These are phyloP conservation scores for Cnidoscolus chayamansa DNA, from an alignment of 441 rosid genomes.

Conservation along the genomic window DNA sequence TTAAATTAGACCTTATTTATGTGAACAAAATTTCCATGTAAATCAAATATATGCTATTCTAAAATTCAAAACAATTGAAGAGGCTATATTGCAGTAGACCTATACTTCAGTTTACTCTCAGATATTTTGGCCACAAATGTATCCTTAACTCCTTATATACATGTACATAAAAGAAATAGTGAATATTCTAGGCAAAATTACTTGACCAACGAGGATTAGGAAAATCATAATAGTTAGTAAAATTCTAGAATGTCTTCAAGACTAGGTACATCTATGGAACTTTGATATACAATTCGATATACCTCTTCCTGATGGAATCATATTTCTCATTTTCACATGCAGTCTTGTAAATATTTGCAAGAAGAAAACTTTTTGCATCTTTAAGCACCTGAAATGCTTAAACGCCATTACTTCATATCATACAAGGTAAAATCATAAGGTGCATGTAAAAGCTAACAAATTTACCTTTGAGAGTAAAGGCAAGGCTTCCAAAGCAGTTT, in stretches of 20 bases:
- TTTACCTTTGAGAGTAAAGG: constrained; percentile 79
- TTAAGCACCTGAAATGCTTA: constrained; percentile 65
- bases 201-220: constrained; percentile 2
- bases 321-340: constrained; percentile 78
- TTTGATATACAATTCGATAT: constrained; percentile 10
- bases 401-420: constrained; percentile 18
- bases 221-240: neutral
- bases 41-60: neutral
- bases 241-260: neutral
- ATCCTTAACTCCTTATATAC: neutral
- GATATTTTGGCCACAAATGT: neutral
- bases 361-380: constrained; percentile 86
- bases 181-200: neutral
- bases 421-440: constrained; percentile 17
- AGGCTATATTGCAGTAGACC: neutral
- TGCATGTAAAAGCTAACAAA: constrained; percentile 14
- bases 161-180: neutral
- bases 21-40: neutral
- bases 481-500: constrained; percentile 94
- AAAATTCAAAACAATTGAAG: constrained; percentile 4
- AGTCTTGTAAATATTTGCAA: constrained; percentile 68
- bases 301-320: constrained; percentile 79
- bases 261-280: neutral
- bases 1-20: neutral
- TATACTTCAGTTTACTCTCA: neutral